A percentile compares a stretch with the other conserved stretches of the same genome.
Conservation (phyloP, 1,284 basidiomycete species). For the Sporisorium graminicola region DNA sequence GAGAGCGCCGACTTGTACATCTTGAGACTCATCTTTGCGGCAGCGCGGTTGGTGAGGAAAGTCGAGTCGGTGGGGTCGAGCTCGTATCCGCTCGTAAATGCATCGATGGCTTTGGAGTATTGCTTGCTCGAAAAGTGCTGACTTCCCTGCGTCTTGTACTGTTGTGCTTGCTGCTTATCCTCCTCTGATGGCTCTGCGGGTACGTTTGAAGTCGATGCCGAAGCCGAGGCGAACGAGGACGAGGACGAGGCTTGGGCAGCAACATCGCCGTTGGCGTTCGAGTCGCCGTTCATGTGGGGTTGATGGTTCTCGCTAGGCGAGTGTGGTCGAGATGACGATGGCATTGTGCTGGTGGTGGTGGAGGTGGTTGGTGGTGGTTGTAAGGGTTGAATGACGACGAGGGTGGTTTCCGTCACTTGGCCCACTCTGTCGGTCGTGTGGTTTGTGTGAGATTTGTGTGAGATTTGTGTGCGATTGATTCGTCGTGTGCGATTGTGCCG, state of each 20-base stretch:
- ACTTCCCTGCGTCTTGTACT: slow-evolving; percentile 67
- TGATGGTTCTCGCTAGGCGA: slow-evolving; percentile 7
- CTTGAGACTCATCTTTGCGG: slow-evolving; percentile 84
- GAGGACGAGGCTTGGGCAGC: neutral
- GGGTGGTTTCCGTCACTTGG: no score
- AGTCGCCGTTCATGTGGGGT: slow-evolving; percentile 4
- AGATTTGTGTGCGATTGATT: no score
- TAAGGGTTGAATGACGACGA: neutral
- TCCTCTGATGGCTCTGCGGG: slow-evolving; percentile 16
- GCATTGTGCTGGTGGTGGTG: slow-evolving; percentile 13
- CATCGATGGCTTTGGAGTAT: slow-evolving; percentile 65
- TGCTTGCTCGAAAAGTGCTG: slow-evolving; percentile 59
- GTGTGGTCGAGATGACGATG: slow-evolving; percentile 20
- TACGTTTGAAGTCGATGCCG: neutral
- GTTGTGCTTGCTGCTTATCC: slow-evolving; percentile 51
- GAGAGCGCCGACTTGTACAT: slow-evolving; percentile 79
- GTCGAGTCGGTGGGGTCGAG: slow-evolving; percentile 79
- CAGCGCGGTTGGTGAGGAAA: slow-evolving; percentile 86
- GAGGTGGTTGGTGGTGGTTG: neutral
- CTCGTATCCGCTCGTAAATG: slow-evolving; percentile 70
- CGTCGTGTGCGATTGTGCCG: no score
- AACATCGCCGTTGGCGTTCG: neutral
- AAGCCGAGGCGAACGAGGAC: neutral
- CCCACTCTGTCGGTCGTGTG: slow-evolving; percentile 17
- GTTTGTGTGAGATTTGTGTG: slow-evolving; percentile 11